Base-by-base conservation (phyloP, 108 stramenopile species). In the Conticribra weissflogii region DNA sequence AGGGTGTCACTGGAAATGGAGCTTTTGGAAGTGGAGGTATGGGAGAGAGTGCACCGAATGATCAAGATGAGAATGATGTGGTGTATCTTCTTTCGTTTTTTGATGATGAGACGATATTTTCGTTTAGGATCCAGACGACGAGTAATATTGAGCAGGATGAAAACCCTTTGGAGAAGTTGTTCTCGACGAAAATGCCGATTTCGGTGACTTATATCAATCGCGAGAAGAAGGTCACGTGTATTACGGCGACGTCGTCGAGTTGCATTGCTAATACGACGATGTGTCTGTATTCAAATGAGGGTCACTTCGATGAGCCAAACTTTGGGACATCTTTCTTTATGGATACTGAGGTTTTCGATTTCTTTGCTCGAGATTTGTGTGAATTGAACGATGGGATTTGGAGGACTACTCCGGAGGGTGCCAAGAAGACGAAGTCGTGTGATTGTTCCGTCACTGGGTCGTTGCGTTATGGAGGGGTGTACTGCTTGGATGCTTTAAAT, bases 401-500 rank as follows among this genome's bases (percentile, higher is more conserved):
- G 58, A 34, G 32, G 19, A 12, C 12, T 9, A 5, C 5, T 41
- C 5, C 5, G 8, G 12, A 41, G 5, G 36, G 36, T 12, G 36
- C 36, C 5, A 41, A 41, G 36, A 41, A 5, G 12, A 9, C 12
- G 8, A 5, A 12, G 36, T 5, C 12, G 36, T 41, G 36, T 12
- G 36, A 41, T 12, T 41, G 36, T 12, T 19, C 36, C 3, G 58
- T n/a, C 28, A 15, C 54, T 19, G 3, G 28, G 16, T 22, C 5
- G 18, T 23, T 22, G 22, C 33, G 36, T 21, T 59, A 59, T 22
- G 58, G 58, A 22, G 58, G 58, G 2, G 15, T 34, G 0, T 59
- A 36, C 9, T 59, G 58, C 4, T 59, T 59, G 8, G 58, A 59
- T 33, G 58, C 19, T 14, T 30, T 59, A 22, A 59, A 59, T 59